phyloP scores from a whole-genome alignment of 805 yeast species.

The Ogataea thermomethanolica region DNA sequence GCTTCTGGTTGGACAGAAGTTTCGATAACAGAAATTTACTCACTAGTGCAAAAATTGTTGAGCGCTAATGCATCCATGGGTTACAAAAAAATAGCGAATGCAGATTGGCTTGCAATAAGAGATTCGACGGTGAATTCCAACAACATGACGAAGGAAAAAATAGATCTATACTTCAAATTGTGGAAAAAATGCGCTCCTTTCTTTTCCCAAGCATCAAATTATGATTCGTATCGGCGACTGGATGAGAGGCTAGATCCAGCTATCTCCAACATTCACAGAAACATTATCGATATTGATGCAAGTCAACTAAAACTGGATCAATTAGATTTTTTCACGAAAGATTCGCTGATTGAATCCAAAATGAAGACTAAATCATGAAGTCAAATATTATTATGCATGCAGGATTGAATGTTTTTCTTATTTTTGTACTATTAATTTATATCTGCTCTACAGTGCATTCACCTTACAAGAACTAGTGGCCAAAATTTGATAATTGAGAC shows the following conservation, averaged over 20 bases:
- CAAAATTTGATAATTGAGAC: too few relatives aligned
- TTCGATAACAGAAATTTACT: slow-evolving; percentile 48
- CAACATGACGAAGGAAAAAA: slow-evolving; percentile 38
- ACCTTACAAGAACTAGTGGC: too few relatives aligned
- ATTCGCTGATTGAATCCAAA: not conserved
- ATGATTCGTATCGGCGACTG: slow-evolving; percentile 39
- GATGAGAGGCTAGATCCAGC: slow-evolving; percentile 41
- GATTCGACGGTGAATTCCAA: slow-evolving; percentile 63
- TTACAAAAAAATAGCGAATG: slow-evolving; percentile 61
- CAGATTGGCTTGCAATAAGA: slow-evolving; percentile 82
- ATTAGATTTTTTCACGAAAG: slow-evolving; percentile 26
- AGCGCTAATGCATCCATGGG: slow-evolving; percentile 47
- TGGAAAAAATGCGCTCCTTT: slow-evolving; percentile 48
- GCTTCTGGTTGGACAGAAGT: slow-evolving; percentile 61
- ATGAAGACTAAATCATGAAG: not conserved
- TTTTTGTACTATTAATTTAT: not conserved
- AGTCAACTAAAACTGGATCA: slow-evolving; percentile 37
- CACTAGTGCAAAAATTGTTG: slow-evolving; percentile 25
- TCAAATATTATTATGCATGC: not conserved
- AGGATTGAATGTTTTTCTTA: not conserved
- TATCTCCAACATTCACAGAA: slow-evolving; percentile 32
- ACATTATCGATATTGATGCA: slow-evolving; percentile 33
- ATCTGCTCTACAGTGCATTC: not conserved
- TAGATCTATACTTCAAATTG: slow-evolving; percentile 49
- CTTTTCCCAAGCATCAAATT: slow-evolving; percentile 42